Evolutionary conservation across 2,329 filamentous ascomycete genomes (phyloP), one percentile per base, ranked within the genome.

Genomic region (Herpomyces periplanetae): DNA sequence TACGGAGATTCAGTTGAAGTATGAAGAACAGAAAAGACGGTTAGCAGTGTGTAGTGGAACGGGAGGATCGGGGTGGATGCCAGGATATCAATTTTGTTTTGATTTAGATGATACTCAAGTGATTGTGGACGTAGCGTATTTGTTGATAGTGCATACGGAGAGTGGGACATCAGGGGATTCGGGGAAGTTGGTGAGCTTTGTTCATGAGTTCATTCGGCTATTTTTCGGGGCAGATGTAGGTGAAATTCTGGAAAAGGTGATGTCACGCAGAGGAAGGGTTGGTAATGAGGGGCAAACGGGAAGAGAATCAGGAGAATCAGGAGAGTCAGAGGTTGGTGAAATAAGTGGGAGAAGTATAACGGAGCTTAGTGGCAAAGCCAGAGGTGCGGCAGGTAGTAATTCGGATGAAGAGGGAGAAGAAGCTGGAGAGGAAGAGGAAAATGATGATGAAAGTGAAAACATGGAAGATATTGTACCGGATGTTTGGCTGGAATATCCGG

Each of bases 1-100:
- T 13, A 65, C 71, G 29, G 61, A 80, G 23, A 73, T 91, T 33
- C 71, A 80, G 38, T 71, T 68, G 19, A 84, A 71, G 36, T 64
- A 75, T 28, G 73, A 91, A 35, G 73, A 88, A 38, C 65, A 75
- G 34, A 60, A 65, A 31, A 64, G 65, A 19, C 45, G 59, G 28
- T 54, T 60, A 24, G 51, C 49, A 26, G 47, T 55, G 18, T 43
- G 47, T 18, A 36, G 49, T 33, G 46, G 46, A 27, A 52, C 51
- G 23, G n/a, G n/a, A n/a, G n/a, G n/a, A n/a, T n/a, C n/a, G n/a
- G n/a, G n/a, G n/a, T n/a, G n/a, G n/a, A 45, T 53, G 4, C 47
- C 54, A 8, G 54, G 51, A 17, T 53, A 62, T 32, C 75, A 87
- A 35, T 64, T 69, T 34, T 45, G 55, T 17, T 75, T 63, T 41